Conservation (phyloP, 208 protist species). For the Acanthamoeba royreba region DNA sequence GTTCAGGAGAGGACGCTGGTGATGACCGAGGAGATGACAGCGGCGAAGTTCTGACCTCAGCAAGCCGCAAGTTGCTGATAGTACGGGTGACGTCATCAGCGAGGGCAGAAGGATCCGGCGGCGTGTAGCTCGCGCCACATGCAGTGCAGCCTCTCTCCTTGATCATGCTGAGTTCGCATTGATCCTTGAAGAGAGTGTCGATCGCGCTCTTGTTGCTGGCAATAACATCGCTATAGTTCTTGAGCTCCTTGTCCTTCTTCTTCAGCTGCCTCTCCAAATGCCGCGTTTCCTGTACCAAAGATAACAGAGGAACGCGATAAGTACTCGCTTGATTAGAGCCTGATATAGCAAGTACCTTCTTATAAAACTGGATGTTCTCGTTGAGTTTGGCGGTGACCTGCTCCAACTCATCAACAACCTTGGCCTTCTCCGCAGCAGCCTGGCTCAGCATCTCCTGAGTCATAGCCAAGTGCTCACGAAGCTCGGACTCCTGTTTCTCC, state of each 20-base stretch:
- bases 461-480: too few relatives aligned
- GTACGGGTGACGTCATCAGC: too few relatives aligned
- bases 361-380: not conserved
- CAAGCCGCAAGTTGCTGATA: too few relatives aligned
- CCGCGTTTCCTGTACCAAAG: not conserved
- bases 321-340: not conserved
- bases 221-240: not conserved
- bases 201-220: slow-evolving; percentile 35
- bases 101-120: not conserved
- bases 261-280: not conserved
- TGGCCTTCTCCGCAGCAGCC: too few relatives aligned
- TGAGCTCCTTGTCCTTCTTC: slow-evolving; percentile 35
- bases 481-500: too few relatives aligned
- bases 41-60: too few relatives aligned
- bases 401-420: too few relatives aligned
- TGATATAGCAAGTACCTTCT: not conserved
- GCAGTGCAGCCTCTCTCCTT: slow-evolving; percentile 13
- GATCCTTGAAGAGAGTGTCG: slow-evolving; percentile 26
- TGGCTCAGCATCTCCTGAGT: too few relatives aligned
- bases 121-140: not conserved
- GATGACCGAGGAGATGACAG: too few relatives aligned
- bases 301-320: not conserved
- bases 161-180: not conserved
- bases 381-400: not conserved
- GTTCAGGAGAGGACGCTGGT: too few relatives aligned